These are phyloP conservation scores for Aegilops umbellulata DNA, from an alignment of 176 grass and related monocot genomes.

Conservation along the genomic window DNA sequence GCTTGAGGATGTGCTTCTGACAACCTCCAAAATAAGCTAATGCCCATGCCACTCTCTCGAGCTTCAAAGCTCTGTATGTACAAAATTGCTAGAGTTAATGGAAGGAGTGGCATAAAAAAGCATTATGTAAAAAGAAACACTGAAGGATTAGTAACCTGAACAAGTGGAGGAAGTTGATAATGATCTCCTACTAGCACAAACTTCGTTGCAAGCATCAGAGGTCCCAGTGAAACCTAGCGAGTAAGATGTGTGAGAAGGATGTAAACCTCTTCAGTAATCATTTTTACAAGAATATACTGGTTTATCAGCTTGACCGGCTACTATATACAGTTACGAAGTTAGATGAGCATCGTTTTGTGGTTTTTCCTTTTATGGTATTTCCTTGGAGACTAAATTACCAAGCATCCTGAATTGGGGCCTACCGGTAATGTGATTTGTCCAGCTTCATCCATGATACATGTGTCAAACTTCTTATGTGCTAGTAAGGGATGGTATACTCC, in stretches of 20 bases:
- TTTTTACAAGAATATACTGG: constrained; percentile 14
- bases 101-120: constrained; percentile 1
- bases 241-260: constrained; percentile 17
- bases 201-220: constrained; percentile 87
- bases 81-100: neutral
- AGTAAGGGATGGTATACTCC: constrained; percentile 90
- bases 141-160: constrained; percentile 55
- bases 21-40: constrained; percentile 97
- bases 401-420: constrained; percentile 17
- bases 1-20: constrained; percentile 95
- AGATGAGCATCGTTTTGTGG: neutral
- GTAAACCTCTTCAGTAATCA: neutral
- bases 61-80: constrained; percentile 79
- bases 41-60: constrained; percentile 83
- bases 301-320: constrained; percentile 1
- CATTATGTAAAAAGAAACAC: neutral
- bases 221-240: constrained; percentile 84
- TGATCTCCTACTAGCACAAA: constrained; percentile 98
- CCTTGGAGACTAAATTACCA: constrained; percentile 3
- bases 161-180: constrained; percentile 96
- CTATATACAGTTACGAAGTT: neutral
- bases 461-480: constrained; percentile 90
- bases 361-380: neutral
- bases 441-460: constrained; percentile 98
- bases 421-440: constrained; percentile 98